Evolutionary conservation across 1,284 basidiomycete genomes (phyloP), one percentile per base, ranked within the genome.

Genomic region (Mycosarcoma mackinlayi): DNA sequence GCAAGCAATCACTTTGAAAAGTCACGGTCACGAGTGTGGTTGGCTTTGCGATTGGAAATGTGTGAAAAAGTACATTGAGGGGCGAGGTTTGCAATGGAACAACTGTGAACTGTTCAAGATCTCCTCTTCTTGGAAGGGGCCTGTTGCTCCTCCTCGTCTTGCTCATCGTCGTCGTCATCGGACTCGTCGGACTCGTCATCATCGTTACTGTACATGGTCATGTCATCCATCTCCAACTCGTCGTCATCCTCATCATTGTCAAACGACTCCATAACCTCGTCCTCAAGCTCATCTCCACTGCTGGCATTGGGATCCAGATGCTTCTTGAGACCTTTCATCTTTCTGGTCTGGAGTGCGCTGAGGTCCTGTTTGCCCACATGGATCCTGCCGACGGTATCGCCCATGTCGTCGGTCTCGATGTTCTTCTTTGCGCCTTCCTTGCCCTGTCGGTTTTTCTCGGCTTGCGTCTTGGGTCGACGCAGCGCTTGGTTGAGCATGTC

Each of bases 391-490:
- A 95, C 88, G 84, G 94, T 85, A 84, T 98, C 93, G 58, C 95
- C 95, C 95, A 98, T 97, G 84, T 93, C 93, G 85, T 98, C 95
- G 69, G 94, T 92, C 85, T 96, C 93, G 83, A 94, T 84, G 63
- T 85, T 85, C 78, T 85, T 84, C 83, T 97, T 97, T 88, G 93
- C 94, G 84, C 88, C 88, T 6, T 70, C 61, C 87, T 92, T 94
- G 55, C 80, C 80, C 85, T 92, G 92, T 72, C 87, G 87, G 62
- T 73, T 80, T 71, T 70, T 75, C 73, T 81, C 71, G 85, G 93
- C 92, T 84, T 90, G 90, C 67, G 96, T 78, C 86, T 94, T 97
- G 42, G 92, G 92, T 64, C 90, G 86, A 83, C 86, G 91, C 85
- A 93, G 87, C 11, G 94, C 92, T 66, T 87, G 86, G 83, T 91